Conservation (phyloP, 208 protist genomes). For the Wallacemonas sp. region DNA sequence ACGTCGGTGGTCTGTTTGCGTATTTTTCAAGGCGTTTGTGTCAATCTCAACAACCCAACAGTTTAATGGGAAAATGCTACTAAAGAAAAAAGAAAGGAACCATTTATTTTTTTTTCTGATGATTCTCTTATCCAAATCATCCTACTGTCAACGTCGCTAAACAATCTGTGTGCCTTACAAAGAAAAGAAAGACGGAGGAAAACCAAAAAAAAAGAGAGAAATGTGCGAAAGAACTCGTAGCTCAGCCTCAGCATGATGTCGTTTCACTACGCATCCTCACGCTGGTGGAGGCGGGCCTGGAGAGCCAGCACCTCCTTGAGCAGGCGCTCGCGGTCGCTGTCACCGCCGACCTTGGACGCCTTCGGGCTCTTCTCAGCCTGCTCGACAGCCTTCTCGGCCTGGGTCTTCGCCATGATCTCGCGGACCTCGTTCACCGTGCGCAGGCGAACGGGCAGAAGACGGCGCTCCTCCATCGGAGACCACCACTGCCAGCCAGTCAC, state of each 20-base stretch:
- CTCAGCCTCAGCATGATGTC: conserved; percentile 17
- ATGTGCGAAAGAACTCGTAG: not conserved
- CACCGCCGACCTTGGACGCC: conserved; percentile 45
- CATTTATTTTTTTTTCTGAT: conserved; percentile 18
- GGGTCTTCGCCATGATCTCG: conserved; percentile 86
- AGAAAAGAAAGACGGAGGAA: conserved; percentile 21
- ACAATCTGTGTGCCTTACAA: conserved; percentile 14
- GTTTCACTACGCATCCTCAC: conserved; percentile 61
- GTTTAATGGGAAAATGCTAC: conserved; percentile 16
- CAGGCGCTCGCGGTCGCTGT: conserved; percentile 82
- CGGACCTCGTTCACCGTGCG: conserved; percentile 89
- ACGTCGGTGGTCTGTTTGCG: conserved; percentile 18
- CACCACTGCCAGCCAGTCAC: conserved; percentile 88
- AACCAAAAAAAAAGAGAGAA: conserved; percentile 22
- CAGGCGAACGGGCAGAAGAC: conserved; percentile 84
- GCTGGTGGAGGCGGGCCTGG: conserved; percentile 87
- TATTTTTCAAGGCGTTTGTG: conserved; percentile 21
- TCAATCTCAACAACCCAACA: conserved; percentile 15
- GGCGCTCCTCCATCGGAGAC: conserved; percentile 85
- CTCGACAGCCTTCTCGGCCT: conserved; percentile 77
- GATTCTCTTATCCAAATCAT: conserved; percentile 11
- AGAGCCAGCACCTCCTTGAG: conserved; percentile 91
- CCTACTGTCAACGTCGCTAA: conserved; percentile 14
- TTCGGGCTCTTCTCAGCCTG: conserved; percentile 44
- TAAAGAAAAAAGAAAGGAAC: conserved; percentile 15